Conservation (phyloP, 768 basidiomycete genomes). For the Amanita pseudoporphyria region DNA sequence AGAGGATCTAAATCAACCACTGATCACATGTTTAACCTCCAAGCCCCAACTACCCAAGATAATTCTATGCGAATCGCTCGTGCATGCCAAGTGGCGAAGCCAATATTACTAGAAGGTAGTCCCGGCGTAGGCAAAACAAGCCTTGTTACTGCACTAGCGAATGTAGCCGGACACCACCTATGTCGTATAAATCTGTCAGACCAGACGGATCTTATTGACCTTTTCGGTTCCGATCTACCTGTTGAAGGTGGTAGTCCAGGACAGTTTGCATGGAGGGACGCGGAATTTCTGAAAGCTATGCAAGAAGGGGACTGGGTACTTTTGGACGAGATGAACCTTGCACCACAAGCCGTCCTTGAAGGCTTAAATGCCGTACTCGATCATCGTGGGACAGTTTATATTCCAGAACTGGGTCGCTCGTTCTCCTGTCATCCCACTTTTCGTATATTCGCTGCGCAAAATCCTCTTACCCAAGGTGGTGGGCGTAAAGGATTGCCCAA, state of each 20-base stretch:
- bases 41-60: conserved; percentile 79
- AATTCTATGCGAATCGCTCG: conserved; percentile 86
- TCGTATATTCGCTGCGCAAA: conserved; percentile 96
- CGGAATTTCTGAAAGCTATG: conserved; percentile 87
- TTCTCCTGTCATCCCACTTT: conserved; percentile 90
- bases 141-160: conserved; percentile 79
- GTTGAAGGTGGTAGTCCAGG: conserved; percentile 86
- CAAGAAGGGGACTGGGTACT: conserved; percentile 98
- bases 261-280: conserved; percentile 96
- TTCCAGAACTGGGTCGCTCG: conserved; percentile 88
- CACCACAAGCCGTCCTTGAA: conserved; percentile 93
- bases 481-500: conserved; percentile 96
- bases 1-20: conserved; percentile 38
- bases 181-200: conserved; percentile 97
- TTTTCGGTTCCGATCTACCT: conserved; percentile 94
- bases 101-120: conserved; percentile 92
- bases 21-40: conserved; percentile 58
- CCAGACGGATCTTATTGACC: conserved; percentile 92
- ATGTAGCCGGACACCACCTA: conserved; percentile 64
- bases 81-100: conserved; percentile 83
- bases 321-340: conserved; percentile 98
- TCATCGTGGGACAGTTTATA: conserved; percentile 89
- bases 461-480: conserved; percentile 92
- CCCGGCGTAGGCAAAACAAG: conserved; percentile 99
- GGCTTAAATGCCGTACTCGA: conserved; percentile 95